Conservation (phyloP, 176 grass and related monocot genomes). For the Saccharum spontaneum region DNA sequence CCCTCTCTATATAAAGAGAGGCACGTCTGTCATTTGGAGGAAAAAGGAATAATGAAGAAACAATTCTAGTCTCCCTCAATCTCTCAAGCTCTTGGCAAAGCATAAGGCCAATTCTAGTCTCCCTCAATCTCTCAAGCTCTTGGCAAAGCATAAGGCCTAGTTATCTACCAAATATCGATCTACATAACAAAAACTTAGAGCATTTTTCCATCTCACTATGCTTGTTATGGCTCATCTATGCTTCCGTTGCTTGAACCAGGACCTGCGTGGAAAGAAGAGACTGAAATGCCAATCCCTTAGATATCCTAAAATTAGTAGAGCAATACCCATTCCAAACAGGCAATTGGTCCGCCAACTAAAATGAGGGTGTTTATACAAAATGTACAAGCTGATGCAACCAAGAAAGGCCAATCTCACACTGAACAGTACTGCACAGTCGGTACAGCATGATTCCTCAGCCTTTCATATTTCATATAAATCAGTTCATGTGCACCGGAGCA, state of each 20-base stretch:
- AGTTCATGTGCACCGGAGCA: neutral
- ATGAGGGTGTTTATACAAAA: neutral
- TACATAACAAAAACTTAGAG: no score
- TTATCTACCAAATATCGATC: no score
- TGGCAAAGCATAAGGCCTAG: no score
- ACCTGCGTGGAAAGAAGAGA: neutral
- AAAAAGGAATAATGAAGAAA: no score
- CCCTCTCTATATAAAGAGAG: no score
- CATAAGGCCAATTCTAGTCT: no score
- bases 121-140: no score
- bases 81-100: no score
- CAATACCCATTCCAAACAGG: neutral
- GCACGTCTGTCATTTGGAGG: no score
- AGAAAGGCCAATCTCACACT: neutral
- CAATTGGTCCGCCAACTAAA: neutral
- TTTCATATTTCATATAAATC: neutral
- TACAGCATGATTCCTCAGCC: neutral
- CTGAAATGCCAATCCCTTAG: neutral
- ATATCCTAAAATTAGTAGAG: neutral
- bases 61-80: no score
- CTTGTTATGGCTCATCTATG: neutral
- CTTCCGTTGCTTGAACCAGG: neutral
- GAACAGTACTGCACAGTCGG: neutral
- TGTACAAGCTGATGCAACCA: slow-evolving; percentile 26
- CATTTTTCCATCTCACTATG: no score